These are phyloP conservation scores for Austropuccinia psidii DNA, from an alignment of 1,284 basidiomycete species.

Conservation along the genomic window DNA sequence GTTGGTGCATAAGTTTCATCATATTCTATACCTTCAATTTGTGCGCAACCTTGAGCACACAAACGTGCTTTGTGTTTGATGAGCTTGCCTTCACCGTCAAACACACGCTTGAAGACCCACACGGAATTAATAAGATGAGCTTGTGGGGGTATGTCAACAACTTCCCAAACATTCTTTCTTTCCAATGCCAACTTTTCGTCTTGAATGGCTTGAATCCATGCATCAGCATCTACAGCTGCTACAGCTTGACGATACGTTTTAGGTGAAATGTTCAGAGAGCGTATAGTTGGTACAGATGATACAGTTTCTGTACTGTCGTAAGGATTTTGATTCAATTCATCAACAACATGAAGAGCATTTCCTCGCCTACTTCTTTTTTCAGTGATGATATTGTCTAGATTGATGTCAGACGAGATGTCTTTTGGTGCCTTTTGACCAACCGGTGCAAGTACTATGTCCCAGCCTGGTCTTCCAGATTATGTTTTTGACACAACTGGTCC, in stretches of 20 bases:
- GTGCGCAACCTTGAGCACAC: neutral
- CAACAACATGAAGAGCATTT: neutral
- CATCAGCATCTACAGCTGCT: neutral
- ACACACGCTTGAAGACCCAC: neutral
- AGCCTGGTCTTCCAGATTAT: neutral
- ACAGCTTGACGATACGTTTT: neutral
- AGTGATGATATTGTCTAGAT: neutral
- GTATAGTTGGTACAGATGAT: neutral
- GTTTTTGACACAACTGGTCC: neutral
- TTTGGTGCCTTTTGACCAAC: neutral
- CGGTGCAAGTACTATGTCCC: neutral
- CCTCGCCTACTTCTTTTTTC: neutral
- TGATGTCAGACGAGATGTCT: conserved; percentile 6
- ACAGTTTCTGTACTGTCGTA: neutral
- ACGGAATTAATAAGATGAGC: neutral
- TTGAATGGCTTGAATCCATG: neutral
- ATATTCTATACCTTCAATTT: conserved; percentile 6
- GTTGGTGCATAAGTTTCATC: conserved; percentile 1
- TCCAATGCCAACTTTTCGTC: neutral
- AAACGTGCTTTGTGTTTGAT: conserved; percentile 1
- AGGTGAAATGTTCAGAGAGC: neutral
- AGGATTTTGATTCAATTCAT: neutral
- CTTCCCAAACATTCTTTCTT: neutral
- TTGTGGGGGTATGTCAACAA: neutral
- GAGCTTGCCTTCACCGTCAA: neutral